Evolutionary conservation across 2,329 filamentous ascomycete species (phyloP).

Genomic region (Dothideomycetidae sp.): DNA sequence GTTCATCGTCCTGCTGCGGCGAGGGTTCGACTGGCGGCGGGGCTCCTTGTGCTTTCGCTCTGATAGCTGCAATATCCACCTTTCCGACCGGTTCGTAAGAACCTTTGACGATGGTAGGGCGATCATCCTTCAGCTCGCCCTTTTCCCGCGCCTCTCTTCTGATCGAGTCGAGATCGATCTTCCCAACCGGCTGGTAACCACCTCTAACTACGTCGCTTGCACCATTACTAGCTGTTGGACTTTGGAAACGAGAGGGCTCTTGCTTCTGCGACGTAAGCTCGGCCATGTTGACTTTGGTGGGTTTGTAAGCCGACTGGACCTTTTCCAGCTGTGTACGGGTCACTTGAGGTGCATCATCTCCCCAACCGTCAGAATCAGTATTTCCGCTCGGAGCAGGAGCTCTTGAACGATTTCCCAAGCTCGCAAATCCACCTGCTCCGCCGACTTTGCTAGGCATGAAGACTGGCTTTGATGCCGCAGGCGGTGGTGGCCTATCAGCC

Average conservation of each 20-base stretch:
- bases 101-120: constrained; percentile 76
- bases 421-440: constrained; percentile 44
- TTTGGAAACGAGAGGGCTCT: constrained; percentile 48
- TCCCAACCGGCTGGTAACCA: constrained; percentile 84
- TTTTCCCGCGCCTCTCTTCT: constrained; percentile 56
- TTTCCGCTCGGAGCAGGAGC: constrained; percentile 36
- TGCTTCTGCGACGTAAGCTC: constrained; percentile 63
- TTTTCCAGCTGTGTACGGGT: constrained; percentile 80
- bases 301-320: constrained; percentile 83
- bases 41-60: constrained; percentile 59
- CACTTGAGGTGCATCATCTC: constrained; percentile 79
- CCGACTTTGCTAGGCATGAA: constrained; percentile 65
- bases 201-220: constrained; percentile 59
- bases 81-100: constrained; percentile 91
- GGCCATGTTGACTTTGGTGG: constrained; percentile 87
- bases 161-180: constrained; percentile 92
- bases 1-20: constrained; percentile 31
- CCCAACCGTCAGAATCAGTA: constrained; percentile 83
- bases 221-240: constrained; percentile 30
- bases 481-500: constrained; percentile 34
- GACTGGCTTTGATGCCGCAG: constrained; percentile 75
- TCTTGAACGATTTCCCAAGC: constrained; percentile 51
- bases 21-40: constrained; percentile 18
- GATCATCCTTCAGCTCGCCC: constrained; percentile 48
- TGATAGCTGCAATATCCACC: constrained; percentile 91